Conservation (phyloP, 768 basidiomycete genomes). For the Hygrophorus pudorinus region DNA sequence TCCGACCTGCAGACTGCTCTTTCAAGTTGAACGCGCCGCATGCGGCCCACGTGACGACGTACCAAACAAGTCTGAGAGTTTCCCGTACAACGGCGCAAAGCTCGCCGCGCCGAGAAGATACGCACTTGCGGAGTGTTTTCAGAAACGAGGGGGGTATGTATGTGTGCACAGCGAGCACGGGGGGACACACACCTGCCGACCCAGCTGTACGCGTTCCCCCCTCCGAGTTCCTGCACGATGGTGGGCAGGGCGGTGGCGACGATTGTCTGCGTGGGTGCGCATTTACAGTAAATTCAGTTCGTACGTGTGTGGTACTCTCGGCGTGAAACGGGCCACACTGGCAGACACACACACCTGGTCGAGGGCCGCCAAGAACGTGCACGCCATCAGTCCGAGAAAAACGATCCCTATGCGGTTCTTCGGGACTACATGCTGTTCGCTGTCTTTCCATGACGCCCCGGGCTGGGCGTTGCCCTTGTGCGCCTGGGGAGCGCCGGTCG, state of each 20-base stretch:
- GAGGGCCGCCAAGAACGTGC: conserved; percentile 42
- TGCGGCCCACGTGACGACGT: neutral
- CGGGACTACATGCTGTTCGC: conserved; percentile 48
- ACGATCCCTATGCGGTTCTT: conserved; percentile 41
- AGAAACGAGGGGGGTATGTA: conserved; percentile 1
- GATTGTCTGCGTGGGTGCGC: conserved; percentile 48
- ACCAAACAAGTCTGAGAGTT: conserved; percentile 50
- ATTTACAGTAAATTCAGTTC: no score
- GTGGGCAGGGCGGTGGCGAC: conserved; percentile 72
- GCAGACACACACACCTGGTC: conserved; percentile 57
- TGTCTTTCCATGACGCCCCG: conserved; percentile 44
- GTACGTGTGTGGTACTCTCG: no score
- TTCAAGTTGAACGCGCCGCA: neutral
- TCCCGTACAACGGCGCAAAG: conserved; percentile 68
- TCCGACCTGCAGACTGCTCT: conserved; percentile 35
- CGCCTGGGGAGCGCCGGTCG: no score
- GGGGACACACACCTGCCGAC: conserved; percentile 45
- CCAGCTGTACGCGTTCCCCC: conserved; percentile 60
- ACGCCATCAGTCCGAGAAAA: conserved; percentile 35
- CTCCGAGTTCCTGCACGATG: conserved; percentile 56
- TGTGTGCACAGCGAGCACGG: no score
- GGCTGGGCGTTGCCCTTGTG: no score
- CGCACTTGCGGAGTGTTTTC: conserved; percentile 33
- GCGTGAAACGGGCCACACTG: no score
- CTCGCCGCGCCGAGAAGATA: conserved; percentile 65